These are phyloP conservation scores for Leishmania gerbilli DNA, from an alignment of 208 protist genomes.

Conservation along the genomic window DNA sequence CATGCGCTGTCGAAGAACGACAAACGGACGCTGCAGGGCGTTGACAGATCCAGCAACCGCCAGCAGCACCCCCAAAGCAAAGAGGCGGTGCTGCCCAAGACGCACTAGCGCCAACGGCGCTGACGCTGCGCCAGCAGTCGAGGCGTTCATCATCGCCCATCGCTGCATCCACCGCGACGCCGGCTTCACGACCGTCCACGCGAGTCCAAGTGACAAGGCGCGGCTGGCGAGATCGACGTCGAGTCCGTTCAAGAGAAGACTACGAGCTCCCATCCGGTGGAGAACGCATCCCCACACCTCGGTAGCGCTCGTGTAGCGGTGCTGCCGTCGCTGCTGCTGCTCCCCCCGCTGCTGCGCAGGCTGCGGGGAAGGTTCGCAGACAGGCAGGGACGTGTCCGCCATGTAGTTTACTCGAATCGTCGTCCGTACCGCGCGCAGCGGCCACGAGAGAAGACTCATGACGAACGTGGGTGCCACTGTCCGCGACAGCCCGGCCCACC, in stretches of 20 bases:
- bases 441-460: conserved; percentile 28
- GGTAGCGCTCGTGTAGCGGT: conserved; percentile 2
- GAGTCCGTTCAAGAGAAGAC: conserved; percentile 35
- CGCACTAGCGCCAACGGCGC: conserved; percentile 7
- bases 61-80: conserved; percentile 23
- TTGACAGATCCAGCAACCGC: conserved; percentile 24
- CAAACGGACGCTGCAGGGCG: conserved; percentile 42
- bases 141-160: conserved; percentile 2
- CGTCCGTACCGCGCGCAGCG: conserved; percentile 27
- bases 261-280: conserved; percentile 12
- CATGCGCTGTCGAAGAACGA: conserved; percentile 44
- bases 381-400: conserved; percentile 18
- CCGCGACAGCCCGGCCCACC: background rate
- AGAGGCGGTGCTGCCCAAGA: conserved; percentile 21
- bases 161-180: conserved; percentile 22
- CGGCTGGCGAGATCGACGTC: conserved; percentile 39
- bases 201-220: conserved; percentile 26
- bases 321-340: conserved; percentile 1
- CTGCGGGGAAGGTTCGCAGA: background rate
- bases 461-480: conserved; percentile 12
- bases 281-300: conserved; percentile 12
- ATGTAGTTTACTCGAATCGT: conserved; percentile 33
- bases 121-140: background rate
- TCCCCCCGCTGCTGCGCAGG: background rate
- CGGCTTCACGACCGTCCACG: conserved; percentile 31